Percentiles rank a stretch among this genome's conserved stretches.
Conservation (phyloP, 176 grass and related monocot genomes). For the Tillandsia leiboldiana region DNA sequence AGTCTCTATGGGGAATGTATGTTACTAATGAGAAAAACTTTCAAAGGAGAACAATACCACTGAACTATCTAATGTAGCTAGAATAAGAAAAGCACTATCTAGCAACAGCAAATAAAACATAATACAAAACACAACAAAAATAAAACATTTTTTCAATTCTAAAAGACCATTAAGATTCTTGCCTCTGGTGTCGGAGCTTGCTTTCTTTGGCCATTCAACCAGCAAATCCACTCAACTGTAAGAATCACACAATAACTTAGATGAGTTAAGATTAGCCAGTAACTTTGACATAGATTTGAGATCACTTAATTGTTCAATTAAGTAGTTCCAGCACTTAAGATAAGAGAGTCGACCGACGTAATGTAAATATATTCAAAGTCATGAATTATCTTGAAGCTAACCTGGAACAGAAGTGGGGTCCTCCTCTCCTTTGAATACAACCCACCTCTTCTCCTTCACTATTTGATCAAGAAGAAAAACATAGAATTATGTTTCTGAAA, state of each 20-base stretch:
- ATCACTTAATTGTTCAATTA: too few relatives aligned
- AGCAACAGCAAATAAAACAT: neutral
- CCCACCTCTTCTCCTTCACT: constrained; percentile 94
- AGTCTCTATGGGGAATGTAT: too few relatives aligned
- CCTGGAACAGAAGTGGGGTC: constrained; percentile 80
- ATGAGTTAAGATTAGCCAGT: too few relatives aligned
- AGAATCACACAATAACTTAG: constrained; percentile 1
- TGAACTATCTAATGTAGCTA: neutral
- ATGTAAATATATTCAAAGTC: too few relatives aligned
- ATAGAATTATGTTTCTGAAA: neutral
- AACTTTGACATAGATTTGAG: too few relatives aligned
- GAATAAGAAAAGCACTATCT: neutral
- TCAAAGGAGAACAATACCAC: neutral
- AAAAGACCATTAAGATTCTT: constrained; percentile 3
- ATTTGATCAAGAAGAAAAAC: constrained; percentile 1
- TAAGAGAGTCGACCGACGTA: too few relatives aligned
- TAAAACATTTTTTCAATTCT: neutral
- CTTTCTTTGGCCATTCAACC: constrained; percentile 95
- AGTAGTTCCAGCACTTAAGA: neutral
- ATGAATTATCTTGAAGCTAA: constrained; percentile 11
- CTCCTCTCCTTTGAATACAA: constrained; percentile 76
- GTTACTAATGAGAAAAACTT: neutral
- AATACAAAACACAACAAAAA: neutral
- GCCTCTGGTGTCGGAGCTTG: constrained; percentile 77
- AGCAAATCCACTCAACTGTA: constrained; percentile 99